Conservation (phyloP, 805 yeast genomes). For the Saturnispora sekii region DNA sequence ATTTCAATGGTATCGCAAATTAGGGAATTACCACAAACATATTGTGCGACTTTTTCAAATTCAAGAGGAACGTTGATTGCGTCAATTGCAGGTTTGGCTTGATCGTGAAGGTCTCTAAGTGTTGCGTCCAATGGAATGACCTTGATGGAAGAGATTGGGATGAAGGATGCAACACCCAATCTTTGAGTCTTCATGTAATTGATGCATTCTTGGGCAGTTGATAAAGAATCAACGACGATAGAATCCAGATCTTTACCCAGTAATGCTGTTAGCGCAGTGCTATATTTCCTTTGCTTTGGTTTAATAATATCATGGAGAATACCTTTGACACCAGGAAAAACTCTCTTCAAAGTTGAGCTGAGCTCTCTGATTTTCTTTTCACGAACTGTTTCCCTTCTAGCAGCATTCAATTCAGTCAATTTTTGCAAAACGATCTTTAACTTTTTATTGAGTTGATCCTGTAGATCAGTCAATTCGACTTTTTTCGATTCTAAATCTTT, state of each 20-base stretch:
- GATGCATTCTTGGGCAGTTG: conserved; percentile 67
- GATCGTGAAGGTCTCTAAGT: conserved; percentile 42
- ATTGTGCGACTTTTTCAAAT: conserved; percentile 69
- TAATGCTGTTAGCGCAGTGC: conserved; percentile 62
- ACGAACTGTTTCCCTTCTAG: conserved; percentile 62
- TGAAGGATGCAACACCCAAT: conserved; percentile 75
- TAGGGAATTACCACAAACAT: conserved; percentile 69
- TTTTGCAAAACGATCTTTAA: conserved; percentile 49
- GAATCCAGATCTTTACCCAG: conserved; percentile 77
- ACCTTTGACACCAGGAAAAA: conserved; percentile 83
- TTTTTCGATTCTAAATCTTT: conserved; percentile 26
- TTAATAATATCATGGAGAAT: conserved; percentile 69
- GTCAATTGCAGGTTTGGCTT: conserved; percentile 64
- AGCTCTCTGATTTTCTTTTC: conserved; percentile 68
- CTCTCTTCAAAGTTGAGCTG: conserved; percentile 53
- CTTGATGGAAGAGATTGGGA: conserved; percentile 74
- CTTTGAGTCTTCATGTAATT: conserved; percentile 75
- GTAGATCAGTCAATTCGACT: conserved; percentile 35
- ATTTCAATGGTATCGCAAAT: conserved; percentile 61
- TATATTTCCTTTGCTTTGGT: conserved; percentile 66
- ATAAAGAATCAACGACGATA: conserved; percentile 69
- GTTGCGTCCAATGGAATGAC: conserved; percentile 44
- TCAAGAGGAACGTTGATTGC: conserved; percentile 58
- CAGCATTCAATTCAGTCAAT: conserved; percentile 66
- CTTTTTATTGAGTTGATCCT: conserved; percentile 51